phyloP scores from a whole-genome alignment of 306 rosid genomes.

The Leucaena leucocephala region DNA sequence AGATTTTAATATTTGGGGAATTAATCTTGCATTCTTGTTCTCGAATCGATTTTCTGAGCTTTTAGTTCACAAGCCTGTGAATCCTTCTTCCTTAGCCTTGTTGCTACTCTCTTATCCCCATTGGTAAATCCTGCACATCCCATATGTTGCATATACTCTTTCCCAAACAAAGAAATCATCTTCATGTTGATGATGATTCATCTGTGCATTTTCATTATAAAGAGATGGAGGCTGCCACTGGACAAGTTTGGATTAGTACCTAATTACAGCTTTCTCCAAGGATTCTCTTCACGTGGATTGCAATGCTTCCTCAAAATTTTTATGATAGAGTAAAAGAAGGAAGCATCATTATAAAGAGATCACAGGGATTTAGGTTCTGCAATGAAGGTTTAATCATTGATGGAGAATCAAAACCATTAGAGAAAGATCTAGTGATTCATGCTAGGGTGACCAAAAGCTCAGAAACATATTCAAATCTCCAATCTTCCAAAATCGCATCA shows the following conservation, averaged over 20 bases:
- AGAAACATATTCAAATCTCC: conserved; percentile 50
- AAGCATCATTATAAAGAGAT: conserved; percentile 49
- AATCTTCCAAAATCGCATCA: conserved; percentile 36
- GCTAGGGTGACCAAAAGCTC: conserved; percentile 58
- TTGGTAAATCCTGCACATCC: conserved; percentile 43
- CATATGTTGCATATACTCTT: neutral
- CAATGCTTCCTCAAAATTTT: conserved; percentile 42
- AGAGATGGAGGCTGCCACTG: conserved; percentile 57
- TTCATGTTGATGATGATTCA: neutral
- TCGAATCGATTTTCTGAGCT: conserved; percentile 54
- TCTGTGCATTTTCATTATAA: conserved; percentile 39
- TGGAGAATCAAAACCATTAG: conserved; percentile 41
- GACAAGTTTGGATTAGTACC: conserved; percentile 54
- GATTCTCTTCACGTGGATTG: conserved; percentile 40
- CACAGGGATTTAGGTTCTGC: conserved; percentile 48
- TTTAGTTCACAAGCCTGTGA: conserved; percentile 59
- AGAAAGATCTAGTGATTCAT: conserved; percentile 54
- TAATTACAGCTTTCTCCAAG: conserved; percentile 44
- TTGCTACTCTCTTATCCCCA: conserved; percentile 58
- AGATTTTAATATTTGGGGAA: conserved; percentile 39
- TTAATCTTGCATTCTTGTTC: conserved; percentile 41
- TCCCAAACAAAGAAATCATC: neutral
- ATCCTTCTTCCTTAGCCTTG: conserved; percentile 34
- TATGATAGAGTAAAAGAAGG: conserved; percentile 52
- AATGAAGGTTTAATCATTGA: conserved; percentile 48